These are phyloP conservation scores for Erodium chrysanthum DNA, from an alignment of 441 rosid species.

Conservation along the genomic window DNA sequence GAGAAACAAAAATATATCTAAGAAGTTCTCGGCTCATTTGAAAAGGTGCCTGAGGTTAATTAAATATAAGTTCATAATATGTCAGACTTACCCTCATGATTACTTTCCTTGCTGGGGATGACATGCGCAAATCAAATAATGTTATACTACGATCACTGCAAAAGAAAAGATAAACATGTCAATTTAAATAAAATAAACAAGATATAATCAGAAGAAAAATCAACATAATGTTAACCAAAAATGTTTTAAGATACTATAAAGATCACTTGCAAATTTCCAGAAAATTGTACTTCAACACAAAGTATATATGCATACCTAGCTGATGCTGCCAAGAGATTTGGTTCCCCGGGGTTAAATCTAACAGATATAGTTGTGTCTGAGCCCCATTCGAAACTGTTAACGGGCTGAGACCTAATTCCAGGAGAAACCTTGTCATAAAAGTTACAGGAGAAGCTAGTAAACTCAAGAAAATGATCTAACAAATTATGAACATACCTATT, in stretches of 20 bases:
- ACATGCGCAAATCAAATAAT: slow-evolving; percentile 76
- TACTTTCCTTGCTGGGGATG: slow-evolving; percentile 66
- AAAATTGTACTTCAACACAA: neutral
- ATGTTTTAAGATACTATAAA: too few species aligned
- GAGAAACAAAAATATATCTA: neutral
- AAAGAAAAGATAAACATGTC: slow-evolving; percentile 15
- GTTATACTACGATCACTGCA: slow-evolving; percentile 77
- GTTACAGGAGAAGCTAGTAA: neutral
- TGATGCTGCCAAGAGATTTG: slow-evolving; percentile 69
- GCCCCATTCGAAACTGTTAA: slow-evolving; percentile 76
- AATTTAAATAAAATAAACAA: neutral
- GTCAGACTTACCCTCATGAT: slow-evolving; percentile 57
- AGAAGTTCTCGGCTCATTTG: neutral
- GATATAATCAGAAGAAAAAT: neutral
- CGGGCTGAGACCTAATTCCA: slow-evolving; percentile 70
- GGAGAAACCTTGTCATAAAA: slow-evolving; percentile 10
- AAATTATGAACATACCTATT: slow-evolving; percentile 47
- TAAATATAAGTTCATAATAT: neutral
- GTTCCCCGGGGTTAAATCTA: slow-evolving; percentile 86
- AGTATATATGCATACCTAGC: slow-evolving; percentile 41
- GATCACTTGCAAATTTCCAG: neutral
- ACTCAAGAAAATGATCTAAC: neutral
- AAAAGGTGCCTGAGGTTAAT: neutral
- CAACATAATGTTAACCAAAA: neutral
- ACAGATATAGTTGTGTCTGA: slow-evolving; percentile 72